Percentiles rank a stretch among this genome's conserved stretches.
Evolutionary conservation across 2,329 filamentous ascomycete species (phyloP).

Genomic region (Sarocladiaceae sp.): DNA sequence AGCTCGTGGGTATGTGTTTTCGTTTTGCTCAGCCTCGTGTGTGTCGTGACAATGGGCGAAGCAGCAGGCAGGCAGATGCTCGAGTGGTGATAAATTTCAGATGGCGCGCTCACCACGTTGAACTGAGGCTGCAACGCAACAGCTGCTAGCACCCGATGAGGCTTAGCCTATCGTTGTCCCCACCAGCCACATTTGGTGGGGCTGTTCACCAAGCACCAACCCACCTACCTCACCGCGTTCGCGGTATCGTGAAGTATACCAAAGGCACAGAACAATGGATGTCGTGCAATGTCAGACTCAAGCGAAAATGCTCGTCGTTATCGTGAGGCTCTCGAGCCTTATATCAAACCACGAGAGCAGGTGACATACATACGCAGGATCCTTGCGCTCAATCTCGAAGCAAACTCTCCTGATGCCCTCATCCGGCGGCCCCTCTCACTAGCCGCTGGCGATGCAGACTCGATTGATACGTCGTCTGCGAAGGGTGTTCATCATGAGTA

Average conservation of each 20-base stretch:
- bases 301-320: conserved; percentile 31
- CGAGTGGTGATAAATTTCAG: conserved; percentile 10
- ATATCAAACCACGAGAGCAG: conserved; percentile 54
- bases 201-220: neutral
- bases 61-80: neutral
- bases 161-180: conserved; percentile 6
- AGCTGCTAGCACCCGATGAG: conserved; percentile 1
- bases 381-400: conserved; percentile 48
- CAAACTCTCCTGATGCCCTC: conserved; percentile 39
- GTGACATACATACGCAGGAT: conserved; percentile 51
- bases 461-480: conserved; percentile 30
- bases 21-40: neutral
- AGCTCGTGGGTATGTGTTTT: neutral
- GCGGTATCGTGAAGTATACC: too few species aligned
- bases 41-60: neutral
- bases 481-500: conserved; percentile 51
- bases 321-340: conserved; percentile 43
- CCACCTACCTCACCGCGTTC: neutral
- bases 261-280: conserved; percentile 8
- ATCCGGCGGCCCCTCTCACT: conserved; percentile 45
- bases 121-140: neutral
- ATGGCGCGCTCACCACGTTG: neutral
- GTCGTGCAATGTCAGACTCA: conserved; percentile 23
- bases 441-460: conserved; percentile 30
- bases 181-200: conserved; percentile 13